Percentiles rank a stretch among this genome's conserved stretches.
Evolutionary conservation across 768 basidiomycete species (phyloP).

Genomic region (Boletus insuetus): DNA sequence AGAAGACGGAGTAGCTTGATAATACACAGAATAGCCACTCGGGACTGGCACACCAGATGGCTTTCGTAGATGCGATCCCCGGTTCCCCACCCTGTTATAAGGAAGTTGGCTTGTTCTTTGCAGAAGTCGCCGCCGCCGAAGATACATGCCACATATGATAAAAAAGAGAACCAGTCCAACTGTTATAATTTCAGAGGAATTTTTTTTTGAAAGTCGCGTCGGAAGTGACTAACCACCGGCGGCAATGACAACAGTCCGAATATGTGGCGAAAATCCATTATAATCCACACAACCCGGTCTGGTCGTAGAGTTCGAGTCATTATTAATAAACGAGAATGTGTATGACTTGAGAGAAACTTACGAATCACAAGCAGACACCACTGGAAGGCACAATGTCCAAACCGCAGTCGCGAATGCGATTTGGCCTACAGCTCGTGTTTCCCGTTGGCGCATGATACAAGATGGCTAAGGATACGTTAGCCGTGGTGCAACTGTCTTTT

Average conservation of each 20-base stretch:
- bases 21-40: background rate
- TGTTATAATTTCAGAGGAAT: constrained; percentile 7
- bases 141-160: background rate
- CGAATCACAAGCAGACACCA: constrained; percentile 13
- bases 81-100: background rate
- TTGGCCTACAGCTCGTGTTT: background rate
- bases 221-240: constrained; percentile 9
- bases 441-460: constrained; percentile 1
- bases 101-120: background rate
- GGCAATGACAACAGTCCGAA: background rate
- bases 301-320: background rate
- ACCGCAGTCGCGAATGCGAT: background rate
- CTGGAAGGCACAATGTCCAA: constrained; percentile 6
- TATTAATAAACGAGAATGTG: background rate
- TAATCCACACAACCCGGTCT: background rate
- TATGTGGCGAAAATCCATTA: background rate
- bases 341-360: background rate
- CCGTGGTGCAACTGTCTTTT: background rate
- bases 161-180: background rate
- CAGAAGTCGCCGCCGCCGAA: constrained; percentile 5
- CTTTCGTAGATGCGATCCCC: background rate
- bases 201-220: background rate
- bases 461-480: background rate
- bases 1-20: background rate
- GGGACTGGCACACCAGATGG: background rate